A percentile compares a stretch with the other conserved stretches of the same genome.
Conservation (phyloP, 371 early-diverging fungal genomes). For the Sporodiniella umbellata region DNA sequence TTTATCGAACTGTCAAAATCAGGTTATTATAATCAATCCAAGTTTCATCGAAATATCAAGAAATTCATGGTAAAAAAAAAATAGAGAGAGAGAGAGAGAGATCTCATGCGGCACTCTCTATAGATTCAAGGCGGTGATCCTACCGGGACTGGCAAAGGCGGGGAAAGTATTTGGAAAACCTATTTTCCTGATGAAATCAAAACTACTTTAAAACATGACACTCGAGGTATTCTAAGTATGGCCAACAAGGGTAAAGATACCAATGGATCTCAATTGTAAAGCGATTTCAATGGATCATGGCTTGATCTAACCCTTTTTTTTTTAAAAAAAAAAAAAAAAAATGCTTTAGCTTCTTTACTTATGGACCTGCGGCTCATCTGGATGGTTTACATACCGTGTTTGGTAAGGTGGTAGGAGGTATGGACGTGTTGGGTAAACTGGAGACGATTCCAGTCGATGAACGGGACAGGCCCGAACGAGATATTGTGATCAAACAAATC, state of each 20-base stretch:
- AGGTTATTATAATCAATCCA: conserved; percentile 78
- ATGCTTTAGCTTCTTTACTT: conserved; percentile 75
- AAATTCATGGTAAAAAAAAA: conserved; percentile 77
- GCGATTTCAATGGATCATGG: conserved; percentile 7
- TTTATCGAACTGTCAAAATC: conserved; percentile 82
- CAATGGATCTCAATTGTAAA: conserved; percentile 89
- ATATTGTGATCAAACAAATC: conserved; percentile 71
- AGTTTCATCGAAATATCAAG: conserved; percentile 88
- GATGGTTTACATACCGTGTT: conserved; percentile 92
- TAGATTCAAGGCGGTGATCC: conserved; percentile 94
- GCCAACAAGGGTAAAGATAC: conserved; percentile 89
- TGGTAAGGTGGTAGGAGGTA: conserved; percentile 83
- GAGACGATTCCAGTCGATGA: conserved; percentile 73
- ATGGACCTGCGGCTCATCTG: conserved; percentile 74
- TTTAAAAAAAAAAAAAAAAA: background rate
- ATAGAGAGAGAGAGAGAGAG: background rate
- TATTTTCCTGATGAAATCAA: conserved; percentile 84
- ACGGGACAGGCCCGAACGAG: conserved; percentile 68
- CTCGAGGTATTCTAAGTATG: conserved; percentile 80
- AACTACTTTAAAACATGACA: conserved; percentile 68
- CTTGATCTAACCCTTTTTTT: background rate
- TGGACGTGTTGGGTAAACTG: conserved; percentile 77
- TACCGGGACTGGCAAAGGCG: conserved; percentile 88
- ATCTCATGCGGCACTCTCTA: background rate
- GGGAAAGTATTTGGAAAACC: conserved; percentile 78